Conservation (phyloP, 2,329 filamentous ascomycete genomes). For the Pseudophaeomoniella oleicola region DNA sequence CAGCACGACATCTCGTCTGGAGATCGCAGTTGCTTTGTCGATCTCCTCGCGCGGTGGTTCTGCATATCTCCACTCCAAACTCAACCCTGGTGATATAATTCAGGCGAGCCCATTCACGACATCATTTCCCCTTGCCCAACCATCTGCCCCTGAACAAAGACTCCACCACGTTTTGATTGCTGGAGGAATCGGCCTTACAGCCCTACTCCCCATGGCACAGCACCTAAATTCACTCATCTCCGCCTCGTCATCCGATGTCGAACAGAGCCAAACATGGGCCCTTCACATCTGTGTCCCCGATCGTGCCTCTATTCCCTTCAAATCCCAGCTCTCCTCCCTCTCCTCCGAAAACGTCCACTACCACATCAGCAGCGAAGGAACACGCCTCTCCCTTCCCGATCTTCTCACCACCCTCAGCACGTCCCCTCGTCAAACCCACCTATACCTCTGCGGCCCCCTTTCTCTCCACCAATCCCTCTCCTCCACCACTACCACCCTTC, state of each 20-base stretch:
- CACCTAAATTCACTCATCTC: constrained; percentile 2
- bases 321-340: constrained; percentile 4
- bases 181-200: constrained; percentile 53
- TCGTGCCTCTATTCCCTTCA: constrained; percentile 4
- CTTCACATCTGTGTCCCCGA: constrained; percentile 2
- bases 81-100: constrained; percentile 34
- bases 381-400: not conserved
- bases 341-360: constrained; percentile 2
- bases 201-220: constrained; percentile 40
- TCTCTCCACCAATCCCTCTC: not conserved
- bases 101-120: constrained; percentile 36
- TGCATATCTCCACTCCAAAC: constrained; percentile 37
- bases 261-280: constrained; percentile 3
- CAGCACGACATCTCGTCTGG: constrained; percentile 29
- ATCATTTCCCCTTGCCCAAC: constrained; percentile 29
- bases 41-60: constrained; percentile 45
- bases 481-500: not conserved
- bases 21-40: constrained; percentile 45
- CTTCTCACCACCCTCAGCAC: not conserved
- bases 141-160: constrained; percentile 7
- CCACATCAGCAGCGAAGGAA: constrained; percentile 1
- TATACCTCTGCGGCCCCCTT: not conserved
- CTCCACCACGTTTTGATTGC: constrained; percentile 46
- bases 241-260: constrained; percentile 4
- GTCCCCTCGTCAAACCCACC: not conserved